phyloP scores from a whole-genome alignment of 768 basidiomycete genomes.

The Pulveroboletus sp. region DNA sequence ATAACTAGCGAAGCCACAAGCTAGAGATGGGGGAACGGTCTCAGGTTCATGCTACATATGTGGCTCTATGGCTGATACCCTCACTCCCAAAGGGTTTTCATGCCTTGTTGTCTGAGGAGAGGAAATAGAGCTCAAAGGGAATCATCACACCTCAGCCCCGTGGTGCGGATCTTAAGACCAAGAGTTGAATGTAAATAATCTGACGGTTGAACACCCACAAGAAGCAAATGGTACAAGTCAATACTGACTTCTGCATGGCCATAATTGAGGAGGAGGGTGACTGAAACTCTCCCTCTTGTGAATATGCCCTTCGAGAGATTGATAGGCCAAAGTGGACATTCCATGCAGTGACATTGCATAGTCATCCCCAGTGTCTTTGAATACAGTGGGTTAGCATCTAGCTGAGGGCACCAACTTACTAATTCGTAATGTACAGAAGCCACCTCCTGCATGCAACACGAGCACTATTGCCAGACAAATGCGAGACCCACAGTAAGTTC shows the following conservation, averaged over 20 bases:
- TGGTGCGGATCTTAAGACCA: constrained; percentile 54
- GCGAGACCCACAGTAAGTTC: constrained; percentile 2
- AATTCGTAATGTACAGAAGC: constrained; percentile 2
- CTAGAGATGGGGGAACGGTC: constrained; percentile 56
- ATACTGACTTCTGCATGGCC: constrained; percentile 55
- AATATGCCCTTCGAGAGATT: constrained; percentile 51
- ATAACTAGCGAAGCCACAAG: constrained; percentile 49
- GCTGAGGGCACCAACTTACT: not conserved
- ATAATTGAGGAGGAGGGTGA: constrained; percentile 27
- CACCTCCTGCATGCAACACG: not conserved
- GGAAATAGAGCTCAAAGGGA: constrained; percentile 48
- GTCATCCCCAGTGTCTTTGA: constrained; percentile 48
- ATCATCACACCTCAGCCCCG: constrained; percentile 54
- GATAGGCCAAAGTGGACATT: constrained; percentile 60
- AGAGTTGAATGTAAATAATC: constrained; percentile 37
- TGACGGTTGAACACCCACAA: constrained; percentile 1
- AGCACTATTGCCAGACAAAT: not conserved
- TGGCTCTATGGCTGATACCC: constrained; percentile 11
- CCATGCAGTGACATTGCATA: constrained; percentile 57
- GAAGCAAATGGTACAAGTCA: not conserved
- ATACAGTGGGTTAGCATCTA: constrained; percentile 35
- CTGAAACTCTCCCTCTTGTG: constrained; percentile 25
- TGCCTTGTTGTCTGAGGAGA: constrained; percentile 42
- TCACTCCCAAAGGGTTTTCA: constrained; percentile 64
- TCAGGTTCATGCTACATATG: constrained; percentile 7